Percentiles rank a stretch among this genome's conserved stretches.
These are phyloP conservation scores for Solanum paucissectum DNA, from an alignment of 257 asterid genomes.

Conservation along the genomic window DNA sequence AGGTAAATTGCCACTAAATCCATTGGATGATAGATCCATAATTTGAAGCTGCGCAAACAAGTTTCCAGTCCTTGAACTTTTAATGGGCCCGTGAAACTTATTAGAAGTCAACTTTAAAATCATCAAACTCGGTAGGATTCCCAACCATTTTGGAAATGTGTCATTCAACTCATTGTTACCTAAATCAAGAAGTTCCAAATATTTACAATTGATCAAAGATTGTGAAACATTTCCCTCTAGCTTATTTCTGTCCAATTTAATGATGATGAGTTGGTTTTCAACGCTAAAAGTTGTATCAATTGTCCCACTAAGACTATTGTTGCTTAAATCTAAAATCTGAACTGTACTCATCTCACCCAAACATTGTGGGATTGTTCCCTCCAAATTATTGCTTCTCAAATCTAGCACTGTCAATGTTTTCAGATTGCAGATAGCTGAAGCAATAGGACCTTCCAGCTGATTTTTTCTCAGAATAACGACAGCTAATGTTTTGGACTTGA, in stretches of 20 bases:
- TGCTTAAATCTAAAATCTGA: fast-evolving
- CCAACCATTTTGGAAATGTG: not conserved
- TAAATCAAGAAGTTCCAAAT: not conserved
- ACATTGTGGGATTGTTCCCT: not conserved
- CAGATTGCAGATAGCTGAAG: not conserved
- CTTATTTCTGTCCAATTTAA: not conserved
- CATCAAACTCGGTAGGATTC: not conserved
- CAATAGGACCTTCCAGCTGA: not conserved
- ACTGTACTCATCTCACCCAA: not conserved
- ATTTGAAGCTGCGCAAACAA: not conserved
- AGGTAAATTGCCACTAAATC: not conserved
- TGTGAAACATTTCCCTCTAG: not conserved
- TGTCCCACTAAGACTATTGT: not conserved
- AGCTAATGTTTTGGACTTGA: too few relatives aligned
- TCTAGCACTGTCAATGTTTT: fast-evolving
- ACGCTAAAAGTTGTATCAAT: not conserved
- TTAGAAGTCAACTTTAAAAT: not conserved
- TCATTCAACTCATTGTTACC: not conserved
- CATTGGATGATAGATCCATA: not conserved
- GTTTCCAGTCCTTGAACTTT: too few relatives aligned
- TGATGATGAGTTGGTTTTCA: fast-evolving
- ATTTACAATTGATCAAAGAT: not conserved
- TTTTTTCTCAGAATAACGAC: fast-evolving
- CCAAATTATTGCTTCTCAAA: not conserved
- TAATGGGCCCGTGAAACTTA: not conserved